Percentiles rank a stretch among this genome's conserved stretches.
phyloP scores from a whole-genome alignment of 176 grass and related monocot genomes.

The Zizania latifolia region DNA sequence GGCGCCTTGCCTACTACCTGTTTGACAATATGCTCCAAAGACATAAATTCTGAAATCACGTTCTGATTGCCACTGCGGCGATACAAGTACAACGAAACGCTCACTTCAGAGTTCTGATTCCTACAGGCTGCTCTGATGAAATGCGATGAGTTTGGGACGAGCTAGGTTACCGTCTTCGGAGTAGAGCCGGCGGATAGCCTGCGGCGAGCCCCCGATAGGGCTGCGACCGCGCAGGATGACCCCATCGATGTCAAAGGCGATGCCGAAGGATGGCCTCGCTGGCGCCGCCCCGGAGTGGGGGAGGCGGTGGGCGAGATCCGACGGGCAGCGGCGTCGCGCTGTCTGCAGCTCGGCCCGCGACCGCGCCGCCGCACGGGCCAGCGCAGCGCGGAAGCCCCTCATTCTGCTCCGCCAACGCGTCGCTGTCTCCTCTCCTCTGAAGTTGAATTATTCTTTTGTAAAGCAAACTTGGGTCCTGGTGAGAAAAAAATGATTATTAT shows the following conservation, averaged over 20 bases:
- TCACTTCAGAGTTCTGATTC: background rate
- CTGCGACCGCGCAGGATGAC: conserved; percentile 68
- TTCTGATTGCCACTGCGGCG: background rate
- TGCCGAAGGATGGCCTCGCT: conserved; percentile 57
- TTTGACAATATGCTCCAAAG: conserved; percentile 25
- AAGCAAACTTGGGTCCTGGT: background rate
- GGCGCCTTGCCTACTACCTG: background rate
- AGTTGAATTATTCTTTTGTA: background rate
- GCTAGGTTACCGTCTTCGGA: conserved; percentile 50
- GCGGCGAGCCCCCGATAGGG: conserved; percentile 69
- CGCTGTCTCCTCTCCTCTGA: background rate
- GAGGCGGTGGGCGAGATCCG: conserved; percentile 33
- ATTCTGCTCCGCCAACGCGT: background rate
- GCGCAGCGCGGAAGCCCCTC: conserved; percentile 52
- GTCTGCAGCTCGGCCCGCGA: conserved; percentile 27
- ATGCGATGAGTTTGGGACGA: conserved; percentile 13
- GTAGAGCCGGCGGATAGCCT: conserved; percentile 74
- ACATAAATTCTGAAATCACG: background rate
- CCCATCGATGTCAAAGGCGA: conserved; percentile 90
- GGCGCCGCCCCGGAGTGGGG: conserved; percentile 34
- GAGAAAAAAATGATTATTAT: too few relatives aligned
- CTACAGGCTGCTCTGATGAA: background rate
- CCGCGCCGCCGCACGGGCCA: conserved; percentile 38
- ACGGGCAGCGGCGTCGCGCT: background rate
- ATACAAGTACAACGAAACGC: background rate